These are phyloP conservation scores for Alternaria postmessia DNA, from an alignment of 2,329 filamentous ascomycete genomes.

Conservation along the genomic window DNA sequence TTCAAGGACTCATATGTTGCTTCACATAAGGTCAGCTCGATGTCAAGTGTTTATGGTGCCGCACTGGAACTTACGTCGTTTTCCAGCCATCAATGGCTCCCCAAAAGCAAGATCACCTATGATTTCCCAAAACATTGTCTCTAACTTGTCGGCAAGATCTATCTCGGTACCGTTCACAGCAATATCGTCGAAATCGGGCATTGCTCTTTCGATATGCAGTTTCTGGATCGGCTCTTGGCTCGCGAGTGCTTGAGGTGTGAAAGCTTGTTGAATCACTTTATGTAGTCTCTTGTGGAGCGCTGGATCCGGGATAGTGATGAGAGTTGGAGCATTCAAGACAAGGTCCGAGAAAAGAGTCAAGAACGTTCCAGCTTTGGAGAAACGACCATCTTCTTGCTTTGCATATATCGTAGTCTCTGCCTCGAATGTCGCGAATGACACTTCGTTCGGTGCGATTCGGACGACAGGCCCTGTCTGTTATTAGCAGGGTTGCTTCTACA, in stretches of 20 bases:
- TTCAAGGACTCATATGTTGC: conserved; percentile 5
- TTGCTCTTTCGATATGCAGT: neutral
- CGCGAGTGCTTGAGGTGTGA: conserved; percentile 7
- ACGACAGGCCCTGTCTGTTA: neutral
- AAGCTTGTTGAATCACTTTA: conserved; percentile 7
- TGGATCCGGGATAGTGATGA: conserved; percentile 2
- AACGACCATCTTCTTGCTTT: conserved; percentile 3
- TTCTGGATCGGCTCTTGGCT: conserved; percentile 6
- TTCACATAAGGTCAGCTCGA: neutral
- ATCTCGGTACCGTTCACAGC: neutral
- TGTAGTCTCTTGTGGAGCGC: conserved; percentile 2
- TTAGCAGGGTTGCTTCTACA: neutral
- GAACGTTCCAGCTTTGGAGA: conserved; percentile 4
- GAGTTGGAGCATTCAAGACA: conserved; percentile 4
- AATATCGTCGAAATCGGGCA: neutral
- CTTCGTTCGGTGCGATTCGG: conserved; percentile 2
- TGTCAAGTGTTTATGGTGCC: neutral
- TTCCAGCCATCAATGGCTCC: conserved; percentile 5
- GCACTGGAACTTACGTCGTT: neutral
- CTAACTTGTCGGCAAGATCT: conserved; percentile 3
- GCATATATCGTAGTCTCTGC: conserved; percentile 3
- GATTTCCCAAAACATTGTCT: conserved; percentile 4
- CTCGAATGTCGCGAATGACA: conserved; percentile 1
- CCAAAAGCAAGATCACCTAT: conserved; percentile 8
- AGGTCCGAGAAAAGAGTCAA: conserved; percentile 6